Evolutionary conservation across 139 green algal species (phyloP).

Genomic region (Tetradesmus lagerheimii): DNA sequence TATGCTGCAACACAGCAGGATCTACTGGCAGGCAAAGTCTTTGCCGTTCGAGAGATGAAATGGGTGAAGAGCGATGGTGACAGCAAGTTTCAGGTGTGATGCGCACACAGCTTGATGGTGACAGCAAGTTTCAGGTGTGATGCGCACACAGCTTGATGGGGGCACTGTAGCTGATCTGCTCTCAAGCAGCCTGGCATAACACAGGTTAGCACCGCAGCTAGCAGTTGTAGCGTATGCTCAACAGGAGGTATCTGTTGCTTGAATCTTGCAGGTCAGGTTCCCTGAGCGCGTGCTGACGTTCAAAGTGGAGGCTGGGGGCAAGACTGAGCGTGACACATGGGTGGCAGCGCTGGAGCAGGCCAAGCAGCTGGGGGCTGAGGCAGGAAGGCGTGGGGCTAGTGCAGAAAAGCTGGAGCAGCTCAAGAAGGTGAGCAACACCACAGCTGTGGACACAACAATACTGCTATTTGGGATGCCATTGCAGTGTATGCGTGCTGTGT

Average conservation of each 20-base stretch:
- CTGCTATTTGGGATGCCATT: not conserved
- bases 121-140: too few species aligned
- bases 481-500: not conserved
- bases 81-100: slow-evolving; percentile 29
- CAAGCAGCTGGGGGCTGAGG: not conserved
- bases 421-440: slow-evolving; percentile 17
- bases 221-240: too few species aligned
- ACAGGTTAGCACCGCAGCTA: not conserved
- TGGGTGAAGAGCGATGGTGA: slow-evolving; percentile 10
- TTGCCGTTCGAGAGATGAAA: slow-evolving; percentile 15
- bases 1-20: slow-evolving; percentile 28
- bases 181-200: too few species aligned
- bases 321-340: slow-evolving; percentile 15
- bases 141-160: not conserved
- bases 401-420: slow-evolving; percentile 24
- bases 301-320: slow-evolving; percentile 14
- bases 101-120: too few species aligned
- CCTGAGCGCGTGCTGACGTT: slow-evolving; percentile 31
- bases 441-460: not conserved
- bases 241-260: not conserved
- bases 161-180: too few species aligned
- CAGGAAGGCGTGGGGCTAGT: not conserved
- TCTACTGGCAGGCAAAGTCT: slow-evolving; percentile 20
- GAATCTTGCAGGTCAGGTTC: slow-evolving; percentile 25
- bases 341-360: slow-evolving; percentile 15